Evolutionary conservation across 148 eudicot species (phyloP).

Genomic region (Cornus controversa): DNA sequence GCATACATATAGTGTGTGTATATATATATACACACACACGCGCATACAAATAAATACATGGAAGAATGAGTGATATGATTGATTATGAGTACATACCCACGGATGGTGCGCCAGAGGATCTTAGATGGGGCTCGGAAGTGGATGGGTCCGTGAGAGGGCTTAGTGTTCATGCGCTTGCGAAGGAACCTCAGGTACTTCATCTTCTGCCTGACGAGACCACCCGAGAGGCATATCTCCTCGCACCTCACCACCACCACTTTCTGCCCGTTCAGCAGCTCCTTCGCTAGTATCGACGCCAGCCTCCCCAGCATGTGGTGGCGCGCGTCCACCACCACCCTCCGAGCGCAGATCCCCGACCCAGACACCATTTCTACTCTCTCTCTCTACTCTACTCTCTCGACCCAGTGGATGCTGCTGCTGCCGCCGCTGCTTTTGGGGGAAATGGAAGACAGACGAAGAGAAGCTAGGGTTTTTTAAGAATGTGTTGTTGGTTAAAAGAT

Average conservation of each 20-base stretch:
- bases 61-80: too few species aligned
- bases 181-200: constrained; percentile 44
- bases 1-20: too few species aligned
- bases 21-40: too few species aligned
- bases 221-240: constrained; percentile 49
- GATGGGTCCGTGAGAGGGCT: constrained; percentile 47
- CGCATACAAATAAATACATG: too few species aligned
- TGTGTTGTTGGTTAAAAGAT: too few species aligned
- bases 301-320: constrained; percentile 51
- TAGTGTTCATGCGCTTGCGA: constrained; percentile 47
- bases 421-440: not conserved
- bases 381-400: constrained; percentile 1
- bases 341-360: constrained; percentile 35
- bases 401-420: not conserved
- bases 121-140: constrained; percentile 47
- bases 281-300: constrained; percentile 35
- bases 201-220: constrained; percentile 47
- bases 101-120: constrained; percentile 47
- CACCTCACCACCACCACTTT: constrained; percentile 36
- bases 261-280: constrained; percentile 42
- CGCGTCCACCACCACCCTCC: constrained; percentile 40
- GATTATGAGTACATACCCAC: constrained; percentile 22
- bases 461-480: not conserved
- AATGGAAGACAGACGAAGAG: not conserved
- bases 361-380: constrained; percentile 30